phyloP scores from a whole-genome alignment of 1,284 basidiomycete species.

The Apiotrichum gamsii region DNA sequence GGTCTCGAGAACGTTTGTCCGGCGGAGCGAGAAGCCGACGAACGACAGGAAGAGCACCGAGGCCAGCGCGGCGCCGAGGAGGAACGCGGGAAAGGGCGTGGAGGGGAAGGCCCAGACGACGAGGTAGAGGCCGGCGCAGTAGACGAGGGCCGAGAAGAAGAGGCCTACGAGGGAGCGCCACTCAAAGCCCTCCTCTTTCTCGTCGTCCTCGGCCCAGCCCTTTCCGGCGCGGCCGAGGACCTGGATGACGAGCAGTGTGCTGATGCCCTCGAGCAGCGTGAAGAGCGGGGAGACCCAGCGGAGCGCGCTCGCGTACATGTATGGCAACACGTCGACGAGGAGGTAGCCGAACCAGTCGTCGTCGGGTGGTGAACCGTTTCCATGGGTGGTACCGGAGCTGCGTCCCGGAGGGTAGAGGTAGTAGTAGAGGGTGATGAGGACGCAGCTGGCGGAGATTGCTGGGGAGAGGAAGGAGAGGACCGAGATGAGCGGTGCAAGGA shows the following conservation, averaged over 20 bases:
- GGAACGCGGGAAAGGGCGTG: constrained; percentile 35
- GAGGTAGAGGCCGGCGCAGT: constrained; percentile 43
- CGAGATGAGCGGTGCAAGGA: constrained; percentile 39
- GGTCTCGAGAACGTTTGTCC: constrained; percentile 90
- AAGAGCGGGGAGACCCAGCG: constrained; percentile 46
- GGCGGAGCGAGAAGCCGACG: constrained; percentile 78
- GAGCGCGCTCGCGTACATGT: constrained; percentile 42
- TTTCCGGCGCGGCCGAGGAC: constrained; percentile 45
- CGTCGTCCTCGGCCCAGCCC: constrained; percentile 47
- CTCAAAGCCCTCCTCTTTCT: constrained; percentile 43
- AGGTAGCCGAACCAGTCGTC: constrained; percentile 18
- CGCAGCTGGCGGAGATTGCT: constrained; percentile 32
- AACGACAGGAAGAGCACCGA: constrained; percentile 69
- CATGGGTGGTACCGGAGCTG: no score
- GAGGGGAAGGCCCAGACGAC: constrained; percentile 29
- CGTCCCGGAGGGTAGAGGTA: constrained; percentile 36
- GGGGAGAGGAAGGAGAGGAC: constrained; percentile 42
- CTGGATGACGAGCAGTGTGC: constrained; percentile 44
- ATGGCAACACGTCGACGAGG: constrained; percentile 43
- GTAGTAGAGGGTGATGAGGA: constrained; percentile 37
- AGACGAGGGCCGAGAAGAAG: constrained; percentile 41
- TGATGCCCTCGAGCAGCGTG: constrained; percentile 45
- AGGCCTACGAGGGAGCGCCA: constrained; percentile 46
- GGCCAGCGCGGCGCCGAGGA: constrained; percentile 44
- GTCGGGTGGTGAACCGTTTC: no score